Conservation (phyloP, 371 early-diverging fungal genomes). For the Mucor lusitanicus region DNA sequence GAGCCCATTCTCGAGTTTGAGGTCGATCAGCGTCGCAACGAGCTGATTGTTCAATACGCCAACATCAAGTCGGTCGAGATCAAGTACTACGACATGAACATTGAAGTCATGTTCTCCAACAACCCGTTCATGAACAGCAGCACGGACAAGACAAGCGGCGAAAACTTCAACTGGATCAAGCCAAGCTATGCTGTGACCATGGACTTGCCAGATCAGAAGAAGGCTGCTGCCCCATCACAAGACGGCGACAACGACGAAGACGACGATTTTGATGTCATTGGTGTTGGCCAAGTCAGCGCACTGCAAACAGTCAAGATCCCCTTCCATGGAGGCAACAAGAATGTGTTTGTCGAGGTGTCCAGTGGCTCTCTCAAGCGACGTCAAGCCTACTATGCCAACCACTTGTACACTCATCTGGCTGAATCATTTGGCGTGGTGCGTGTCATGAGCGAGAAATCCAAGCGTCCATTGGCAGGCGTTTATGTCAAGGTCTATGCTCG, state of each 20-base stretch:
- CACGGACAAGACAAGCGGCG: background rate
- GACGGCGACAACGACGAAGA: too few species aligned
- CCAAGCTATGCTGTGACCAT: constrained; percentile 22
- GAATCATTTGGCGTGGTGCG: constrained; percentile 54
- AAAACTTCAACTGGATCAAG: constrained; percentile 35
- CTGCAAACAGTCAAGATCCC: constrained; percentile 14
- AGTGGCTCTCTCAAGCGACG: constrained; percentile 25
- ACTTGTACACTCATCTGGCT: constrained; percentile 44
- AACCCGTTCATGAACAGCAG: constrained; percentile 40
- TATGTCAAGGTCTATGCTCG: constrained; percentile 66
- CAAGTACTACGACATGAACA: constrained; percentile 58
- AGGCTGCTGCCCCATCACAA: background rate
- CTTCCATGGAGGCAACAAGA: constrained; percentile 14
- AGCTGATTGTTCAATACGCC: constrained; percentile 28
- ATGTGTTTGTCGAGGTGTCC: constrained; percentile 37
- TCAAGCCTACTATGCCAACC: constrained; percentile 50
- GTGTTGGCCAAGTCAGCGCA: constrained; percentile 15
- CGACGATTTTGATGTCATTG: constrained; percentile 41
- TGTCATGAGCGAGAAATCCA: constrained; percentile 35
- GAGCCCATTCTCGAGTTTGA: constrained; percentile 36
- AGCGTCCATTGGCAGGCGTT: constrained; percentile 50
- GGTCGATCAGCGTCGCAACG: constrained; percentile 8
- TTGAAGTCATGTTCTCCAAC: constrained; percentile 64
- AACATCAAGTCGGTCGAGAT: constrained; percentile 44
- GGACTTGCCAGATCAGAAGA: constrained; percentile 1